Evolutionary conservation across 1,284 basidiomycete species (phyloP).

Genomic region (Rhodofomes roseus): DNA sequence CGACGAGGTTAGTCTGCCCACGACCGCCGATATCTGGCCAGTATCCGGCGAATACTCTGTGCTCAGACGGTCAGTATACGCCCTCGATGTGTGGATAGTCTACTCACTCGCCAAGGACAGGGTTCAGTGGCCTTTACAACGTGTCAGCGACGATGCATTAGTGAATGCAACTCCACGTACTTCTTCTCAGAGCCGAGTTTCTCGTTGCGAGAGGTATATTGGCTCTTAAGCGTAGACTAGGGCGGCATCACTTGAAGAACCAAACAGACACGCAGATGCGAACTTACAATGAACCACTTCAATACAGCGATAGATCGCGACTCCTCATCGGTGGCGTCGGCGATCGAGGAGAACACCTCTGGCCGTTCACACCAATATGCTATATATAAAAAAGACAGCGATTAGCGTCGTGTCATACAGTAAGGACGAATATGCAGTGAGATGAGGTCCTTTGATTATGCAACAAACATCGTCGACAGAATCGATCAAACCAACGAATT

Average conservation of each 20-base stretch:
- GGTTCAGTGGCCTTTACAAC: conserved; percentile 80
- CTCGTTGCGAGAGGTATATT: conserved; percentile 92
- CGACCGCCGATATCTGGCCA: conserved; percentile 85
- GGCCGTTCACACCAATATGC: conserved; percentile 94
- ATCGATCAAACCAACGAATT: too few relatives aligned
- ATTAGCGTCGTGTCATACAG: too few relatives aligned
- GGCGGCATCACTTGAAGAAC: background rate
- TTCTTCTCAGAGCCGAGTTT: conserved; percentile 97
- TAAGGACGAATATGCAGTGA: too few relatives aligned
- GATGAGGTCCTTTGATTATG: too few relatives aligned
- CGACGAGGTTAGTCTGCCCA: conserved; percentile 81
- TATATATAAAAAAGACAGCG: too few relatives aligned
- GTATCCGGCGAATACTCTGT: conserved; percentile 83
- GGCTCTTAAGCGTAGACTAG: conserved; percentile 77
- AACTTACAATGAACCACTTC: conserved; percentile 86
- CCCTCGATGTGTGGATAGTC: background rate
- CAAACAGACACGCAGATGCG: background rate
- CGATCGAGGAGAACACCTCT: conserved; percentile 79
- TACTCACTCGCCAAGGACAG: conserved; percentile 88
- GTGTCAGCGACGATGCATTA: background rate
- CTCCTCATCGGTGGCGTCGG: conserved; percentile 69
- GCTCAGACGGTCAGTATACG: background rate
- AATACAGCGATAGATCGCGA: conserved; percentile 75
- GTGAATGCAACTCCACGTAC: conserved; percentile 32
- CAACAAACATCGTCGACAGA: too few relatives aligned